Evolutionary conservation across 164 flowering plant species (phyloP).

Genomic region (Macadamia integrifolia): DNA sequence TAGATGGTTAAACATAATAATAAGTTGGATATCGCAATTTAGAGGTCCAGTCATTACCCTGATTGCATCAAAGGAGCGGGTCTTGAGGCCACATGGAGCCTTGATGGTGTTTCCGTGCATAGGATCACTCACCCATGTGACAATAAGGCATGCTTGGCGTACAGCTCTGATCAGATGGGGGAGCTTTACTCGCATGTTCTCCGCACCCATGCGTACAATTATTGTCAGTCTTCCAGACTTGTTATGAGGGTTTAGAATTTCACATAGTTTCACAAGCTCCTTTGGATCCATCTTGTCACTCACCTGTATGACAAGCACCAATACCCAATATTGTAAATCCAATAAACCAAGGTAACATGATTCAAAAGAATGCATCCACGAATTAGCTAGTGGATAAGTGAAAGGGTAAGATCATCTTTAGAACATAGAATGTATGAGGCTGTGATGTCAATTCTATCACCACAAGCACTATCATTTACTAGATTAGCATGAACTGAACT

Average conservation of each 20-base stretch:
- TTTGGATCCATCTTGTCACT: slow-evolving; percentile 30
- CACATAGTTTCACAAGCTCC: slow-evolving; percentile 25
- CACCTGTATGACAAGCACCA: slow-evolving; percentile 14
- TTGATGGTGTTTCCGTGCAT: slow-evolving; percentile 3
- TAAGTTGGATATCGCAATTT: neutral
- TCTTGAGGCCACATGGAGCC: slow-evolving; percentile 35
- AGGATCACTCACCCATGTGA: neutral
- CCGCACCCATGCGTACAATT: neutral
- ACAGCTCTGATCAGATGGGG: neutral
- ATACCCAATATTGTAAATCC: neutral
- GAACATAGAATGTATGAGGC: no score
- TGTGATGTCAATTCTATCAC: no score
- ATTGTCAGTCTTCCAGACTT: neutral
- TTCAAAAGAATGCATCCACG: neutral
- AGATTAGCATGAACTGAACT: no score
- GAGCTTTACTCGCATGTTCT: neutral
- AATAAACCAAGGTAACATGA: neutral
- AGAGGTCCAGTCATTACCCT: slow-evolving; percentile 19
- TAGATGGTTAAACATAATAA: neutral
- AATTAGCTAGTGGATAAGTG: neutral
- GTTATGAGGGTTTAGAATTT: slow-evolving; percentile 13
- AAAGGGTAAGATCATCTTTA: no score
- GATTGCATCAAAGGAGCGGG: slow-evolving; percentile 36
- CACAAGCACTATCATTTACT: no score
- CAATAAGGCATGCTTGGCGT: neutral